Evolutionary conservation across 129 eudicot genomes (phyloP), one percentile per base, ranked within the genome.

Genomic region (Ambrosia trifida): DNA sequence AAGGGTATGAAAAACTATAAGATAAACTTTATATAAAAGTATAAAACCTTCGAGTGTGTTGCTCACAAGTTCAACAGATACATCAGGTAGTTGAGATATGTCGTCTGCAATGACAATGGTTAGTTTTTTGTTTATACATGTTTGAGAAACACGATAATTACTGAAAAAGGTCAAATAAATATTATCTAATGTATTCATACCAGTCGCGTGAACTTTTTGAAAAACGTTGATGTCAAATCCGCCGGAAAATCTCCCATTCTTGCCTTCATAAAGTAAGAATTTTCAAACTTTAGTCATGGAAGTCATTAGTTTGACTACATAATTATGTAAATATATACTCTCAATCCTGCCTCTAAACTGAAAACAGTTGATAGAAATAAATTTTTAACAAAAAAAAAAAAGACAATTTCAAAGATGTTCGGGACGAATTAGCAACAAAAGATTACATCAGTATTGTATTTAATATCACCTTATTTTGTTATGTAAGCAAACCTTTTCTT

Each of bases 211-310:
- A 74, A 94, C 94, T 47, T 33, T 80, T 38, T 77, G 90, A 66
- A 94, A 90, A 52, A 89, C 97, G 62, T 82, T 85, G 80, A 94
- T 94, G 82, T 94, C 97, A 44, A 94, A 94, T 31, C 97, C 99
- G 53, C 99, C 99, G 0, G 97, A 94, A 80, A 94, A 94, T 77
- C 71, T 90, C 41, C 97, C 92, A 3, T 88, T 86, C 11, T 76
- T 74, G 41, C 99, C 99, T 94, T n/a, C 66, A 80, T 43, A 41
- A 49, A 38, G 69, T 11, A 77, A 77, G 71, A 61, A 14, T 51
- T n/a, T 2, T 3, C 28, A 7, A 50, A 40, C 16, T 76, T 76
- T 35, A 62, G 71, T 17, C 30, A 30, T 49, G 51, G 16, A 50
- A 62, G 5, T 60, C 19, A 24, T n/a, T 17, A 43, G 24, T 53